phyloP scores from a whole-genome alignment of 345 rosid species.

The Carallia pectinifolia region DNA sequence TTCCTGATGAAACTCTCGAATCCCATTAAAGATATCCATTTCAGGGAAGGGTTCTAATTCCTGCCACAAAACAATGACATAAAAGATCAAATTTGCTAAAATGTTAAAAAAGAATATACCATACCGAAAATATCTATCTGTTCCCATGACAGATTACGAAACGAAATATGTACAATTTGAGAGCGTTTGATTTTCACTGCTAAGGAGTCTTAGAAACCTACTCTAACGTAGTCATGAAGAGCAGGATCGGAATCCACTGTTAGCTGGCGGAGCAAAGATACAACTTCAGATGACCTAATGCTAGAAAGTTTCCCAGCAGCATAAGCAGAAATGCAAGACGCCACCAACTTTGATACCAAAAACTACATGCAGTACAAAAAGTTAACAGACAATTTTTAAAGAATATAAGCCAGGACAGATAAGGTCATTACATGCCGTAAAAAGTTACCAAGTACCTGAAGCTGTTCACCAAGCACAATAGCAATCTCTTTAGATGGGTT shows the following conservation, averaged over 20 bases:
- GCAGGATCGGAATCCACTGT: constrained; percentile 58
- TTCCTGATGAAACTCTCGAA: constrained; percentile 59
- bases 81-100: constrained; percentile 7
- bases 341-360: constrained; percentile 92
- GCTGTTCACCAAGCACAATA: constrained; percentile 81
- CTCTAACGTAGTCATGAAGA: constrained; percentile 74
- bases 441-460: constrained; percentile 54
- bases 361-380: constrained; percentile 46
- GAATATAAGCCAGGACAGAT: background rate
- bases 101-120: background rate
- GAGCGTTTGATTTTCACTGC: constrained; percentile 9
- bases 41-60: constrained; percentile 89
- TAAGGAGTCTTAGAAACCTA: constrained; percentile 32
- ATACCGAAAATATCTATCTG: background rate
- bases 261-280: constrained; percentile 63
- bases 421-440: constrained; percentile 7
- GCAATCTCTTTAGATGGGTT: constrained; percentile 60
- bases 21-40: constrained; percentile 49
- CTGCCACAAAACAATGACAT: constrained; percentile 36
- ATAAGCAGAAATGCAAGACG: constrained; percentile 58
- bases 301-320: constrained; percentile 43
- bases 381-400: constrained; percentile 1
- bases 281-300: constrained; percentile 48
- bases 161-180: background rate
- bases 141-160: background rate